Base-by-base conservation (phyloP, 768 basidiomycete species). In the Auricularia auricula-judae region DNA sequence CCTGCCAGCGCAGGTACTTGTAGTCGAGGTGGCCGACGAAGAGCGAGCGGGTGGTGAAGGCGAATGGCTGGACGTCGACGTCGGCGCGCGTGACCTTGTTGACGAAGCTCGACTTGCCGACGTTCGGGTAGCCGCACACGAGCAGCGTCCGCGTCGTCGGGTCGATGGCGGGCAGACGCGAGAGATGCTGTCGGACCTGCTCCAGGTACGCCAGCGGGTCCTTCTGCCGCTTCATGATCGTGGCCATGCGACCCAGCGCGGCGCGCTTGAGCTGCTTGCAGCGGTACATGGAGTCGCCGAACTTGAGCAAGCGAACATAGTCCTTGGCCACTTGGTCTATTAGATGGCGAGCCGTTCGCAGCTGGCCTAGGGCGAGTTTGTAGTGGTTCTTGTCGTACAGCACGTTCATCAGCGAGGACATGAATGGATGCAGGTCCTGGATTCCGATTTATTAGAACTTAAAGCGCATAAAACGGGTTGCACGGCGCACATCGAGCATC, bases 381-480 rank as follows among this genome's bases (percentile, higher is more conserved):
- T 98, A 98, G 74, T 99, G 96, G 73, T 98, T 98, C 79, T 98
- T 98, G 83, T 99, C 97, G 76, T 99, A 99, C 51, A 99, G 84
- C 16, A 99, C 97, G 76, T 99, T 99, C 84, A 99, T 86, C 18
- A 99, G 81, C 2, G 94, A 95, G 1, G 93, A 84, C 18, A 98
- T 80, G 81, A 98, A 99, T 1, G 97, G 97, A 74, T 99, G 97
- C 10, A 99, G 81, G 73, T 98, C 96, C 81, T 85, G 71, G 3
- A 61, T 29, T 29, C 29, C 29, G 29, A 29, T 0, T 29, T 29
- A 29, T 0, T 29, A 56, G 33, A n/a, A 16, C 63, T 44, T 51
- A 29, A 42, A 18, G 53, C 5, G 29, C n/a, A 21, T 2, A 54
- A 51, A 36, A 8, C 18, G 21, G 23, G 4, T 12, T 47, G 51